Conservation (phyloP, 176 grass and related monocot species). For the Themeda triandra region DNA sequence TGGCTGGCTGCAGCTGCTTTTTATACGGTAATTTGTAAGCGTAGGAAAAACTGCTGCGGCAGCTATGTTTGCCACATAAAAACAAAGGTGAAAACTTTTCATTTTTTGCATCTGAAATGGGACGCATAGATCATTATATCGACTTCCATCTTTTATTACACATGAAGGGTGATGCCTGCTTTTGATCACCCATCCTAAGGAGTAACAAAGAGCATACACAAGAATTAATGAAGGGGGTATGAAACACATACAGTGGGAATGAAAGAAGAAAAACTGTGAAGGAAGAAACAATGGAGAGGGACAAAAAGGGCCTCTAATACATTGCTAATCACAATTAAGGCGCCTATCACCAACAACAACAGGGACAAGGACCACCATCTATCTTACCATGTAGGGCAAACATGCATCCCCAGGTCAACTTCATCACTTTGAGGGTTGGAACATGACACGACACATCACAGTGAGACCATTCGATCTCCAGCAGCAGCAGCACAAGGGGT, state of each 20-base stretch:
- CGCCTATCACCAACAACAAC: conserved; percentile 22
- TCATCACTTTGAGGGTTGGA: not conserved
- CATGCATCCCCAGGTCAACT: not conserved
- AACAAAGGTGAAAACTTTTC: not conserved
- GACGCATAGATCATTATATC: conserved; percentile 35
- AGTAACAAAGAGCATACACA: not conserved
- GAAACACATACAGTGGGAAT: conserved; percentile 1
- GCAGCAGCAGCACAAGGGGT: not conserved
- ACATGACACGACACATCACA: not conserved
- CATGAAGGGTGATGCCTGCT: conserved; percentile 18
- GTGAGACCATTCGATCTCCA: not conserved
- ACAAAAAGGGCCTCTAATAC: conserved; percentile 11
- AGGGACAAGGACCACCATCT: conserved; percentile 8
- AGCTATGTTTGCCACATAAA: not conserved
- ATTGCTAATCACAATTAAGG: conserved; percentile 18
- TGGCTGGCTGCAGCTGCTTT: too few relatives aligned
- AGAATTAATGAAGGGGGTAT: not conserved
- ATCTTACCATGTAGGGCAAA: conserved; percentile 12
- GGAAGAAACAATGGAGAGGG: not conserved
- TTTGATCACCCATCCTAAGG: conserved; percentile 31
- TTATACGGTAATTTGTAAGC: too few relatives aligned
- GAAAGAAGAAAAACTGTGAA: not conserved
- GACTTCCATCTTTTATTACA: conserved; percentile 32
- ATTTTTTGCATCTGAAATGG: not conserved
- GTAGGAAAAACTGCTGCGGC: too few relatives aligned